Conservation (phyloP, 371 early-diverging fungal genomes). For the Mucor piriformis region DNA sequence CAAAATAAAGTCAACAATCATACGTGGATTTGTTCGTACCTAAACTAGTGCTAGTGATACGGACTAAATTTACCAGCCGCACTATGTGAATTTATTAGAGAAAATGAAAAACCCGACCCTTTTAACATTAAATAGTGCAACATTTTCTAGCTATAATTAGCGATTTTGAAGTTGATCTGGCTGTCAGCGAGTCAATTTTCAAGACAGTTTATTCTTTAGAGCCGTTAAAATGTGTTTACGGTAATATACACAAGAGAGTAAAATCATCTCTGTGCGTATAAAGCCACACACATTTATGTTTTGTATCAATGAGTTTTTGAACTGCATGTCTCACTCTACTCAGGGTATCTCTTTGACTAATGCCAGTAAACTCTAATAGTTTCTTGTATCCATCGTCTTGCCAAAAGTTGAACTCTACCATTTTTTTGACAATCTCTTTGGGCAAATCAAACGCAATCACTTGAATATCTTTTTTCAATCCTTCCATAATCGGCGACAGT, state of each 20-base stretch:
- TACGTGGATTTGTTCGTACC: too few relatives aligned
- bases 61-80: too few relatives aligned
- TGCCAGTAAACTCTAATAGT: slow-evolving; percentile 34
- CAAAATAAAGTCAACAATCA: too few relatives aligned
- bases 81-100: too few relatives aligned
- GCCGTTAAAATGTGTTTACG: background rate
- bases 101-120: too few relatives aligned
- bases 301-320: slow-evolving; percentile 61
- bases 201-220: too few relatives aligned
- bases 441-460: slow-evolving; percentile 73
- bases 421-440: slow-evolving; percentile 56
- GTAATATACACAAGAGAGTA: slow-evolving; percentile 52
- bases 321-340: slow-evolving; percentile 62
- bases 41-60: too few relatives aligned
- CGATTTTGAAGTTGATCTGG: background rate
- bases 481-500: slow-evolving; percentile 57
- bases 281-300: slow-evolving; percentile 70
- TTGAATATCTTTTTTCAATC: slow-evolving; percentile 60
- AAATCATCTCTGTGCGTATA: slow-evolving; percentile 74
- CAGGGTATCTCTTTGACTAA: slow-evolving; percentile 44
- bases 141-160: too few relatives aligned
- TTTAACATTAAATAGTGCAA: too few relatives aligned
- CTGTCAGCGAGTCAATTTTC: too few relatives aligned
- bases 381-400: slow-evolving; percentile 68
- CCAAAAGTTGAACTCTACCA: slow-evolving; percentile 63